Percentiles rank a stretch among this genome's conserved stretches.
phyloP scores from a whole-genome alignment of 352 stramenopile species.

The Globisporangium apiculatum region DNA sequence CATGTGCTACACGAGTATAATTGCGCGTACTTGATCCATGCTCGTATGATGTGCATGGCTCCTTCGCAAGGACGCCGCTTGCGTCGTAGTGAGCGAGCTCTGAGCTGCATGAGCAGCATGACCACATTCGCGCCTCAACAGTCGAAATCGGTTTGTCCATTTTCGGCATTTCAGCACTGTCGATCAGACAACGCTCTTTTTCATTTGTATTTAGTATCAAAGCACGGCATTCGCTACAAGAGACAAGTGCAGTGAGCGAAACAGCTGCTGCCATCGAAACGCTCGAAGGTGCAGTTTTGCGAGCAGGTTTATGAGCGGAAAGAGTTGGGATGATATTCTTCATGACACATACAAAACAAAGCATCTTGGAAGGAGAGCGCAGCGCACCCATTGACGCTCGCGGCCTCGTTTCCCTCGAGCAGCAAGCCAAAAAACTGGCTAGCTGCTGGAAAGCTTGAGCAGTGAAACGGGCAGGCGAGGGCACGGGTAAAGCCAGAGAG shows the following conservation, averaged over 20 bases:
- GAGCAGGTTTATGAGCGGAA: not conserved
- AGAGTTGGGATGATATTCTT: not conserved
- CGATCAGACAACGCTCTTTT: not conserved
- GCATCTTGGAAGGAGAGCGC: not conserved
- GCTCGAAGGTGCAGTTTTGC: not conserved
- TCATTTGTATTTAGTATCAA: not conserved
- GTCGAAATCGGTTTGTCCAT: too few relatives aligned
- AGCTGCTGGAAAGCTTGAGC: not conserved
- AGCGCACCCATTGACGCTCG: not conserved
- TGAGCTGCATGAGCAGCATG: too few relatives aligned
- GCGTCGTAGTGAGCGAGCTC: too few relatives aligned
- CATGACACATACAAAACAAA: not conserved
- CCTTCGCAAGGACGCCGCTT: too few relatives aligned
- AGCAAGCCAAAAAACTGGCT: not conserved
- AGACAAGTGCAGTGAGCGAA: not conserved
- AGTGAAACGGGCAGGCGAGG: not conserved
- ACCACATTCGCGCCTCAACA: too few relatives aligned
- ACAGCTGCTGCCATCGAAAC: not conserved
- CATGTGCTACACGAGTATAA: too few relatives aligned
- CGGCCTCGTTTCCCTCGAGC: not conserved
- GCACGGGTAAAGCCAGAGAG: not conserved
- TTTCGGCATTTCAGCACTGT: not conserved
- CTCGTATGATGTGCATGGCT: too few relatives aligned
- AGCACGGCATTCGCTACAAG: not conserved
- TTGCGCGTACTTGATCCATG: too few relatives aligned